These are phyloP conservation scores for Mycena crocata DNA, from an alignment of 768 basidiomycete species.

Conservation along the genomic window DNA sequence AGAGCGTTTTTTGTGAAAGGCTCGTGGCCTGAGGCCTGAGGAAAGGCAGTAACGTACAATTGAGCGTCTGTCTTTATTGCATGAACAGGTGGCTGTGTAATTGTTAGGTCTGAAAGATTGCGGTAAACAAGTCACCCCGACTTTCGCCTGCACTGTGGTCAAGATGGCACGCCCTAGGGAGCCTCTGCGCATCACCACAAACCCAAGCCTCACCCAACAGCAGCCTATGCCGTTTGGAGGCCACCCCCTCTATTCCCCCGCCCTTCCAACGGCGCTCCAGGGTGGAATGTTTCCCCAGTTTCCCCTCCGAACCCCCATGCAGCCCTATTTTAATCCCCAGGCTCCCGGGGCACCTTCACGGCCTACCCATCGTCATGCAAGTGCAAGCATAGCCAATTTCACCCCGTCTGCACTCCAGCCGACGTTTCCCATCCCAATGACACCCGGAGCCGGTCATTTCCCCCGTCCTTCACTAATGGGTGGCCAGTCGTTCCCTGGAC, in stretches of 20 bases:
- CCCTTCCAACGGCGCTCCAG: conserved; percentile 69
- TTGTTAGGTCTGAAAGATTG: neutral
- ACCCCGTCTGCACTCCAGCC: conserved; percentile 70
- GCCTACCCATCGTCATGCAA: conserved; percentile 65
- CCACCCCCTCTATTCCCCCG: conserved; percentile 72
- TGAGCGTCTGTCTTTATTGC: too few species aligned
- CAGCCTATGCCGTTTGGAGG: conserved; percentile 61
- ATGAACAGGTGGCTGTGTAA: conserved; percentile 17
- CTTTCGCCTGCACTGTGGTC: conserved; percentile 8
- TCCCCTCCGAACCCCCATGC: conserved; percentile 80
- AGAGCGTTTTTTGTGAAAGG: conserved; percentile 21
- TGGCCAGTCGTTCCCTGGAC: conserved; percentile 50
- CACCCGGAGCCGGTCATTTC: conserved; percentile 70
- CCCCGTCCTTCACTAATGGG: conserved; percentile 61
- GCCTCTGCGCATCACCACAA: conserved; percentile 69
- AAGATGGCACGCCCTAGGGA: conserved; percentile 59
- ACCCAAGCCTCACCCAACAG: conserved; percentile 64
- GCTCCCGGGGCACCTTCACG: conserved; percentile 63
- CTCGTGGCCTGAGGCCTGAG: neutral
- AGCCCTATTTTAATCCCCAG: conserved; percentile 67
- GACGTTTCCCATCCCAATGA: conserved; percentile 68
- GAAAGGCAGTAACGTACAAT: neutral
- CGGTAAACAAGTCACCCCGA: neutral
- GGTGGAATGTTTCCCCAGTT: conserved; percentile 68
- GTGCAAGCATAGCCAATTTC: conserved; percentile 72